phyloP scores from a whole-genome alignment of 345 rosid species.

The Linum tenue region DNA sequence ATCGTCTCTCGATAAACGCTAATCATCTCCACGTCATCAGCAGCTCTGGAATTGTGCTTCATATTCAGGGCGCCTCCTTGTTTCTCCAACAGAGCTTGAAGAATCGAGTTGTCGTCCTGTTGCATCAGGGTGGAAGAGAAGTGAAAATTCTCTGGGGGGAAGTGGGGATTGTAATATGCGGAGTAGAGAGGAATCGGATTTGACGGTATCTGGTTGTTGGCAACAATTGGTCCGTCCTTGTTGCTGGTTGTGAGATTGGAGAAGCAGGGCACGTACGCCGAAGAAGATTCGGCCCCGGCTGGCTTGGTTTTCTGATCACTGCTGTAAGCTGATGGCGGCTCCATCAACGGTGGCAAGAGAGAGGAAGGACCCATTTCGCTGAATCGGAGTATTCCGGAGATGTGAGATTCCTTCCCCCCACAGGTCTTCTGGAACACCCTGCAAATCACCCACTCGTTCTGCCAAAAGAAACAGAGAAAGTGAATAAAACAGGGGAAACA shows the following conservation, averaged over 20 bases:
- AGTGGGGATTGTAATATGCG: neutral
- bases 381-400: neutral
- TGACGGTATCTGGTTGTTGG: neutral
- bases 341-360: neutral
- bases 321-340: neutral
- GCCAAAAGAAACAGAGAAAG: neutral
- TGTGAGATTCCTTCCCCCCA: conserved; percentile 3
- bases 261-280: conserved; percentile 8
- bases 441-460: conserved; percentile 6
- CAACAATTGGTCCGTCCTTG: neutral
- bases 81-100: neutral
- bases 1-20: neutral
- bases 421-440: conserved; percentile 4
- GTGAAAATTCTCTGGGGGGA: neutral
- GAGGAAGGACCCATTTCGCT: neutral
- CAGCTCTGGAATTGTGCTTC: neutral
- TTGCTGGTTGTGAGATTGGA: neutral
- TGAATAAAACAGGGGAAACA: neutral
- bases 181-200: neutral
- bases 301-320: neutral
- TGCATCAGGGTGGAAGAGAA: neutral
- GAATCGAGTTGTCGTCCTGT: neutral
- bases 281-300: neutral
- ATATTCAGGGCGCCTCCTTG: neutral
- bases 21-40: neutral